Percentiles rank a stretch among this genome's conserved stretches.
phyloP scores from a whole-genome alignment of 2,329 filamentous ascomycete species.

The Diaporthe amygdali region DNA sequence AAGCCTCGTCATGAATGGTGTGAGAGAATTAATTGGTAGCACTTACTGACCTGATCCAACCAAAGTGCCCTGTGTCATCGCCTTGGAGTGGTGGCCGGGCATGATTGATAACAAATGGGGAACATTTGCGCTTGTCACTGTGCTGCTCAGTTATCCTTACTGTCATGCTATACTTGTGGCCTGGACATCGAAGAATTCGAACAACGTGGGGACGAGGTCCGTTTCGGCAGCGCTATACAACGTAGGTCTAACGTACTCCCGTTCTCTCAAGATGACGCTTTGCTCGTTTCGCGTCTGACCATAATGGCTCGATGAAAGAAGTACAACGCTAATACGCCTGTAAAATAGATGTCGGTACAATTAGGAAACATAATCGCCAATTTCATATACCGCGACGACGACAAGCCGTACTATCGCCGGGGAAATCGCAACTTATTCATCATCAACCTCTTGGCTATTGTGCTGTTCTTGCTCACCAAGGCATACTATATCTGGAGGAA shows the following conservation, averaged over 20 bases:
- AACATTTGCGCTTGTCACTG: constrained; percentile 54
- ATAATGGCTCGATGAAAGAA: rapidly evolving
- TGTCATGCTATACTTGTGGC: constrained; percentile 64
- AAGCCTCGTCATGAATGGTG: too few relatives aligned
- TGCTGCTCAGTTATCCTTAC: constrained; percentile 60
- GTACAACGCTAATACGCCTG: background rate
- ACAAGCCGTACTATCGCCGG: constrained; percentile 57
- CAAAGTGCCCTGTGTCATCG: constrained; percentile 51
- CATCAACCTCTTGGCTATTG: constrained; percentile 54
- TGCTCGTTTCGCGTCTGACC: background rate
- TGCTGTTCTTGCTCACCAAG: constrained; percentile 56
- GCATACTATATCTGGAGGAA: constrained; percentile 59
- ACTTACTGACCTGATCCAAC: background rate
- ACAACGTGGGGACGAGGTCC: constrained; percentile 62
- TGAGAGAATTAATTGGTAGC: too few relatives aligned
- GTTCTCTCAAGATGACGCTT: background rate
- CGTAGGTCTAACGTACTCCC: constrained; percentile 30
- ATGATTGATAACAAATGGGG: constrained; percentile 50
- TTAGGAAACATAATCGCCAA: constrained; percentile 38
- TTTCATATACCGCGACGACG: constrained; percentile 59
- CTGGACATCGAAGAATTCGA: constrained; percentile 63
- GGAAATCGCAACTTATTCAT: constrained; percentile 61
- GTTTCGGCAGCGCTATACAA: constrained; percentile 66
- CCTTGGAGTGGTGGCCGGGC: constrained; percentile 52
- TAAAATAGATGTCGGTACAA: constrained; percentile 42